Evolutionary conservation across 805 yeast genomes (phyloP).

Genomic region (Hanseniaspora nectarophila): DNA sequence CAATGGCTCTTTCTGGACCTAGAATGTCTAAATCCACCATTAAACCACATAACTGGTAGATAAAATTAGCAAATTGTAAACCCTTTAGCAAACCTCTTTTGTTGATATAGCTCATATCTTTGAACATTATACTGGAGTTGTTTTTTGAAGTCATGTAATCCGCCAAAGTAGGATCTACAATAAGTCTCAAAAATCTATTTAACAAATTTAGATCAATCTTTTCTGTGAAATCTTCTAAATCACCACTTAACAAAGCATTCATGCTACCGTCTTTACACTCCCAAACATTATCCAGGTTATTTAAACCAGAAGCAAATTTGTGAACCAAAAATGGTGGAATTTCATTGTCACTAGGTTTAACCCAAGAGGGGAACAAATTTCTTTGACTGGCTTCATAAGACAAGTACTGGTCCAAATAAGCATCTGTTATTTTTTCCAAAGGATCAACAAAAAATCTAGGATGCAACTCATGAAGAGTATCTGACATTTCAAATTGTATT

Average conservation of each 20-base stretch:
- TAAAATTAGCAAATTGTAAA: constrained; percentile 77
- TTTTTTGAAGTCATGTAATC: constrained; percentile 89
- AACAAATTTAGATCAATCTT: constrained; percentile 79
- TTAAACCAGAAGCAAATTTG: constrained; percentile 89
- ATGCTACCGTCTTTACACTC: constrained; percentile 59
- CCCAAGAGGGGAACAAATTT: constrained; percentile 85
- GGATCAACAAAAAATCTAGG: constrained; percentile 89
- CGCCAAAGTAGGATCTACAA: constrained; percentile 83
- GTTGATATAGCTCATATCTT: constrained; percentile 91
- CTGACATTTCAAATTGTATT: constrained; percentile 78
- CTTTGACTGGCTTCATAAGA: constrained; percentile 93
- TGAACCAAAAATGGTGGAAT: constrained; percentile 84
- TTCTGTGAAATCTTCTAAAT: constrained; percentile 59
- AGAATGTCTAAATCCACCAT: constrained; percentile 68
- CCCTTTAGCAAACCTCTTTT: constrained; percentile 83
- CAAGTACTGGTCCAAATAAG: constrained; percentile 84
- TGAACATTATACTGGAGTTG: constrained; percentile 67
- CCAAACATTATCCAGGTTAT: constrained; percentile 72
- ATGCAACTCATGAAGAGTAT: constrained; percentile 65
- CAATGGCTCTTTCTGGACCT: constrained; percentile 78
- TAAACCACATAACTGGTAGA: constrained; percentile 81
- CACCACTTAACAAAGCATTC: constrained; percentile 73
- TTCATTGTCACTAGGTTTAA: constrained; percentile 88
- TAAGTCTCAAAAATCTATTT: constrained; percentile 65
- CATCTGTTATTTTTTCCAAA: constrained; percentile 88